phyloP scores from a whole-genome alignment of 306 rosid genomes.

The Rubus idaeus region DNA sequence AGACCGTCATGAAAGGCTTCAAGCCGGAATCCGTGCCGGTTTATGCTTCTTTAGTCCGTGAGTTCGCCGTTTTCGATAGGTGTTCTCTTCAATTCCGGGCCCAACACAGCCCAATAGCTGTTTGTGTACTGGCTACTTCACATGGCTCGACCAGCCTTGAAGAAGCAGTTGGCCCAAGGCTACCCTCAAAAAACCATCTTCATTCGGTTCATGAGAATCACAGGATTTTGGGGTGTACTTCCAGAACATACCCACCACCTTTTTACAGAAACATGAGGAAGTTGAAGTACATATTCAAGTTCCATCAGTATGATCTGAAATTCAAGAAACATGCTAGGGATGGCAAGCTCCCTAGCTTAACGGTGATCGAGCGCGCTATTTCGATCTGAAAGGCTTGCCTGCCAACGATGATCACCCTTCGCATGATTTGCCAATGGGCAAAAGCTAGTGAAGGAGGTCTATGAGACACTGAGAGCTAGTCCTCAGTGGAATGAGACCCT shows the following conservation, averaged over 20 bases:
- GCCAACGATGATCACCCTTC: constrained; percentile 98
- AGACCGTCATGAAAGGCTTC: constrained; percentile 94
- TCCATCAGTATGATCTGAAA: constrained; percentile 72
- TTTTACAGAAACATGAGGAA: constrained; percentile 90
- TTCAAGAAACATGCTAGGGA: constrained; percentile 76
- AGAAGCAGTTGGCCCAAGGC: constrained; percentile 79
- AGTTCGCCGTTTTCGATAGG: constrained; percentile 81
- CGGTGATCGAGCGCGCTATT: constrained; percentile 89
- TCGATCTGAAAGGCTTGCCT: constrained; percentile 67
- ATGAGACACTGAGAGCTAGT: constrained; percentile 83
- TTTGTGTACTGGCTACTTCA: constrained; percentile 93
- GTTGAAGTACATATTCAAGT: constrained; percentile 71
- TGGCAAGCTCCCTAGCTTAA: constrained; percentile 84
- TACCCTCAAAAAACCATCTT: constrained; percentile 95
- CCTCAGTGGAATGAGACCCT: constrained; percentile 97
- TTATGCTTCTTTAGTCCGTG: constrained; percentile 67
- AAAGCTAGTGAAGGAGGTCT: constrained; percentile 87
- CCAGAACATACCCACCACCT: constrained; percentile 80
- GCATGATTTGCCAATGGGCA: constrained; percentile 97
- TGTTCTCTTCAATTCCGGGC: constrained; percentile 97
- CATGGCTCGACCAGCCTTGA: constrained; percentile 94
- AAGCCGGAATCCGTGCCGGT: constrained; percentile 77
- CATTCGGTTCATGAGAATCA: constrained; percentile 68
- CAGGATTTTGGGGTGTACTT: constrained; percentile 75
- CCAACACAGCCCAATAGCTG: constrained; percentile 96